Base-by-base conservation (phyloP, 1,284 basidiomycete species). In the Lentinus polychrous region DNA sequence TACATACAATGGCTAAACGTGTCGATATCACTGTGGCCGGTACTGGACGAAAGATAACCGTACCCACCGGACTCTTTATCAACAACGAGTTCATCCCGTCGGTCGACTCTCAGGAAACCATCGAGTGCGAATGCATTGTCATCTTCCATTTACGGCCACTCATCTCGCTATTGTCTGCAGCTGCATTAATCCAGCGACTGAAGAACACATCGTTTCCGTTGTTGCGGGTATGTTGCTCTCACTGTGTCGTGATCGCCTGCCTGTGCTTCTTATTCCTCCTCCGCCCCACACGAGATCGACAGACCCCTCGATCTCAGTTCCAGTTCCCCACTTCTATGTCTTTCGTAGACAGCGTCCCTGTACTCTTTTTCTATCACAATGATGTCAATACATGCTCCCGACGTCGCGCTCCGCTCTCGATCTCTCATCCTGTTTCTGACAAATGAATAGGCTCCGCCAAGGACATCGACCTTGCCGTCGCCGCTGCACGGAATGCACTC, bases 61-160 rank as follows among this genome's bases (percentile, higher is more conserved):
- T 91, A 31, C 83, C 82, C 14, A 91, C 88, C 3, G 91, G 91
- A 31, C 77, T 95, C 37, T 95, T 94, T 74, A 95, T 96, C 67
- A 84, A 91, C 73, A 91, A 92, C 65, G 74, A 90, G 61, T 94
- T 91, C 57, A 86, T 91, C 24, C 63, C 76, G 11, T 86, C 82
- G 8, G 71, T 74, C 20, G 81, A 86, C 57, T 80, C 78, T 31
- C 62, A 70, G 18, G 81, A 84, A 48, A 64, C 69, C 44, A 76
- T 86, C 59, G 61, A 75, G 85, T 85, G 55, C 56, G 73, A 70
- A 23, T 49, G 14, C 14, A 15, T 12, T 17, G n/a, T 17, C 17
- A 18, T 36, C 4, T 35, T 20, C 32, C 17, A 32, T 32, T 17
- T 15, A 36, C 44, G 15, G 34, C 34, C 23, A 46, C 42, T 36